phyloP scores from a whole-genome alignment of 305 asterid genomes.

The Fraxinus baroniana region DNA sequence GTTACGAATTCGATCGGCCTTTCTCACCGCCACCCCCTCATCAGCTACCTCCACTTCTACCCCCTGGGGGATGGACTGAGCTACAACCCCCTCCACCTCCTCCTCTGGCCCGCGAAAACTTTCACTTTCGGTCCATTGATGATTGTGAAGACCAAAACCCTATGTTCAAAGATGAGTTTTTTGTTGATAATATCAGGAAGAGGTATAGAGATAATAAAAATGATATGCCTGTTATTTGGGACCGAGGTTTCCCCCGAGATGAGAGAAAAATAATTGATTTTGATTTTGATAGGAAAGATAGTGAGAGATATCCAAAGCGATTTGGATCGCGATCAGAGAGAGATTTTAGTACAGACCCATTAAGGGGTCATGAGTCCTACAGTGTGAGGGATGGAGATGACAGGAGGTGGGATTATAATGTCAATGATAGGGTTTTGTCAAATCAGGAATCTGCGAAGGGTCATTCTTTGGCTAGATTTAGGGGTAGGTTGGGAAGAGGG shows the following conservation, averaged over 20 bases:
- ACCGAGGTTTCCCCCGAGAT: constrained; percentile 17
- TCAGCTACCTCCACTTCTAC: not conserved
- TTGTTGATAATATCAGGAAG: constrained; percentile 19
- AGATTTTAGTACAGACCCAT: constrained; percentile 17
- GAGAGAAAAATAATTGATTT: constrained; percentile 18
- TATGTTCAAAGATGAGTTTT: constrained; percentile 31
- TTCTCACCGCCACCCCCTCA: constrained; percentile 25
- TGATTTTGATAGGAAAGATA: constrained; percentile 24
- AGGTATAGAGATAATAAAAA: constrained; percentile 22
- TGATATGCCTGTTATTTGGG: constrained; percentile 33
- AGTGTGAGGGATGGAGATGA: constrained; percentile 35
- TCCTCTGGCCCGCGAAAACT: constrained; percentile 18
- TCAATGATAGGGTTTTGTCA: constrained; percentile 28
- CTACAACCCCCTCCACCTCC: constrained; percentile 14
- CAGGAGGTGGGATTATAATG: constrained; percentile 37
- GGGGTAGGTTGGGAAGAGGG: constrained; percentile 46
- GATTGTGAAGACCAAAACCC: constrained; percentile 32
- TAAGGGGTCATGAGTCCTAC: constrained; percentile 30
- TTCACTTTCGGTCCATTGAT: constrained; percentile 27
- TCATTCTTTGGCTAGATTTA: constrained; percentile 43
- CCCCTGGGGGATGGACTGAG: not conserved
- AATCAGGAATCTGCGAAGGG: constrained; percentile 26
- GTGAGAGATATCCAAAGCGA: constrained; percentile 18
- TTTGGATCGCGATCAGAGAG: constrained; percentile 22
- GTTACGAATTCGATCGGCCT: constrained; percentile 29